Evolutionary conservation across 2,329 filamentous ascomycete genomes (phyloP), one percentile per base, ranked within the genome.

Genomic region (Alternaria dauci): DNA sequence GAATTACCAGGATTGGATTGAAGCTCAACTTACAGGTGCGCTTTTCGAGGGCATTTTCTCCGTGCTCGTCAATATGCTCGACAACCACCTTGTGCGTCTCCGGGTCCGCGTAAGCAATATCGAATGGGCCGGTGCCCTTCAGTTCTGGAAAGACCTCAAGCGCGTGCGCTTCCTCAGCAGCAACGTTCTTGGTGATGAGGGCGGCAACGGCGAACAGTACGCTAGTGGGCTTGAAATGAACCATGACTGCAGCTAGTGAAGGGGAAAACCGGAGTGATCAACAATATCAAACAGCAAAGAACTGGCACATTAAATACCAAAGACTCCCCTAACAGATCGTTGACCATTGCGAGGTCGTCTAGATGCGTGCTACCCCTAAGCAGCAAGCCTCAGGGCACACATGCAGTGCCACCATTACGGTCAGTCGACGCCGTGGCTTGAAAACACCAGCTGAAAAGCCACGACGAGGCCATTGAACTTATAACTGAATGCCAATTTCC

Each of bases 1-100:
- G 14, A 3, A 1, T 14, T 7, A 7, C 0, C 12, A 36, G 5
- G 14, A 3, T 0, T 16, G 5, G 14, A 3, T 0, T 16, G 6
- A 16, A 36, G 2, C 14, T 36, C 14, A 5, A 36, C 32, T 36
- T 3, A 36, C 32, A 14, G 32, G 12, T 36, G 1, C 32, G 32
- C 32, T 36, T 36, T 12, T 36, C 32, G 2, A 36, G 0, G 0
- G 14, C 5, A 36, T 12, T 36, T 16, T 36, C 32, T 16, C 32
- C 32, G 5, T 36, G 32, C 32, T 36, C 32, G 14, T 36, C 32
- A 36, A 36, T 12, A 12, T 36, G 32, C 14, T 36, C 32, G 32
- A 36, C 32, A 36, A 36, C 5, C 32, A 36, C 32, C 14, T 36
- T 36, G 14, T 36, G 5, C 2, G 32, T 36, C 32, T 36, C 32